phyloP scores from a whole-genome alignment of 208 protist genomes.

The Acanthamoeba royreba region DNA sequence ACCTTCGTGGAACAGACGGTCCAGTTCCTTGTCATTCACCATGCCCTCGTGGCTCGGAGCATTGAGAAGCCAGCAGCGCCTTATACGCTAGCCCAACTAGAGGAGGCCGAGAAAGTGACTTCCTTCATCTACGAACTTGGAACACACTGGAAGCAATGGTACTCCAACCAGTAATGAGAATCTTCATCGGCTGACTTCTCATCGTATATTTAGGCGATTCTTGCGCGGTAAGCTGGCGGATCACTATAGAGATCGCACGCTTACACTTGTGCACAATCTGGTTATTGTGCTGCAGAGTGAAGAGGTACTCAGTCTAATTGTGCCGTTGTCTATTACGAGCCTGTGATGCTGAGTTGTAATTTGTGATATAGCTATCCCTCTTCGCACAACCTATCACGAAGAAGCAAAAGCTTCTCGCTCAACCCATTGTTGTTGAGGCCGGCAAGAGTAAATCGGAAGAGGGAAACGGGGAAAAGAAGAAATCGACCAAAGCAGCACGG shows the following conservation, averaged over 20 bases:
- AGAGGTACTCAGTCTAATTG: background rate
- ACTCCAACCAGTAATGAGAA: background rate
- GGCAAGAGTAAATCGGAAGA: background rate
- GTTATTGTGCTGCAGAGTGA: background rate
- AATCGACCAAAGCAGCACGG: background rate
- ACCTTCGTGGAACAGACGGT: background rate
- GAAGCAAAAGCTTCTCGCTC: background rate
- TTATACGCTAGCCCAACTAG: background rate
- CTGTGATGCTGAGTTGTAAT: no score
- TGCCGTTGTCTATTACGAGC: background rate
- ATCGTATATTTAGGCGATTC: background rate
- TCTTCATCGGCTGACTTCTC: background rate
- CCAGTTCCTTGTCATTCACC: slow-evolving; percentile 6
- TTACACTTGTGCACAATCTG: background rate
- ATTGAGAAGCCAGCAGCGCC: background rate
- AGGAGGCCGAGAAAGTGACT: background rate
- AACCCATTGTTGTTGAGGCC: background rate
- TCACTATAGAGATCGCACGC: background rate
- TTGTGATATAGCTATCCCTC: background rate
- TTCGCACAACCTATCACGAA: background rate
- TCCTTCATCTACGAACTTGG: background rate
- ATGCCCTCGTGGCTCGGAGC: background rate
- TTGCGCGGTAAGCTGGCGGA: background rate
- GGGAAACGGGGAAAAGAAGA: background rate
- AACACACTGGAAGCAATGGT: slow-evolving; percentile 2